These are phyloP conservation scores for Arachis stenosperma DNA, from an alignment of 306 rosid species.

Conservation along the genomic window DNA sequence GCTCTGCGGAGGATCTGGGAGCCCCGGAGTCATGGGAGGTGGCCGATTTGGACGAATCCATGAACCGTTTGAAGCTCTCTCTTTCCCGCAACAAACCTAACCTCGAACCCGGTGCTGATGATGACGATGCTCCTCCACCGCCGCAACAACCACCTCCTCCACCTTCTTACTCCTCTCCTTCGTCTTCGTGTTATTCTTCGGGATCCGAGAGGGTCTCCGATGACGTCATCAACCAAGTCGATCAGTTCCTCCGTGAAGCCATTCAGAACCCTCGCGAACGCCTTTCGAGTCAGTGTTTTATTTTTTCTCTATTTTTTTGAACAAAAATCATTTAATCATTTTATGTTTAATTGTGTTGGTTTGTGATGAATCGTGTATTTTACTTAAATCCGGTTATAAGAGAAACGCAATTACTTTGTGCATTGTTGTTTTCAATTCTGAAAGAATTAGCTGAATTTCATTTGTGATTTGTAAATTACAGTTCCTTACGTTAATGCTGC, in stretches of 20 bases:
- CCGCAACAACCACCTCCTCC: slow-evolving; percentile 23
- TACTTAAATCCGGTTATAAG: not conserved
- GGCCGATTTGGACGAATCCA: slow-evolving; percentile 82
- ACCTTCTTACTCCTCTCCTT: not conserved
- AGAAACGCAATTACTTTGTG: not conserved
- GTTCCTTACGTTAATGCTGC: not conserved
- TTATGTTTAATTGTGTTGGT: not conserved
- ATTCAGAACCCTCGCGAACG: slow-evolving; percentile 97
- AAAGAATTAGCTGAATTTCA: slow-evolving; percentile 6
- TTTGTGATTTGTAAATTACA: slow-evolving; percentile 11
- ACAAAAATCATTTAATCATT: no score
- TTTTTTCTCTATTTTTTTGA: no score
- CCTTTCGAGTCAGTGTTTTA: slow-evolving; percentile 60
- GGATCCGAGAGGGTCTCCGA: slow-evolving; percentile 54
- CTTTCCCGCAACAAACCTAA: slow-evolving; percentile 55
- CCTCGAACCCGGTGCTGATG: slow-evolving; percentile 23
- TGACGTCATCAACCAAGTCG: slow-evolving; percentile 69
- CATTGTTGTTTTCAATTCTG: not conserved
- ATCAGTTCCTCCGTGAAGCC: slow-evolving; percentile 93
- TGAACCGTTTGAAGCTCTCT: slow-evolving; percentile 79
- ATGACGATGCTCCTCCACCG: not conserved
- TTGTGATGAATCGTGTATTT: not conserved
- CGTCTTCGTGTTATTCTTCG: slow-evolving; percentile 34
- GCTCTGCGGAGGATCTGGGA: slow-evolving; percentile 90
- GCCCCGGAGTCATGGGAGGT: slow-evolving; percentile 99